Percentiles rank a stretch among this genome's conserved stretches.
Evolutionary conservation across 2,329 filamentous ascomycete species (phyloP).

Genomic region (Exophiala phaeomuriformis): DNA sequence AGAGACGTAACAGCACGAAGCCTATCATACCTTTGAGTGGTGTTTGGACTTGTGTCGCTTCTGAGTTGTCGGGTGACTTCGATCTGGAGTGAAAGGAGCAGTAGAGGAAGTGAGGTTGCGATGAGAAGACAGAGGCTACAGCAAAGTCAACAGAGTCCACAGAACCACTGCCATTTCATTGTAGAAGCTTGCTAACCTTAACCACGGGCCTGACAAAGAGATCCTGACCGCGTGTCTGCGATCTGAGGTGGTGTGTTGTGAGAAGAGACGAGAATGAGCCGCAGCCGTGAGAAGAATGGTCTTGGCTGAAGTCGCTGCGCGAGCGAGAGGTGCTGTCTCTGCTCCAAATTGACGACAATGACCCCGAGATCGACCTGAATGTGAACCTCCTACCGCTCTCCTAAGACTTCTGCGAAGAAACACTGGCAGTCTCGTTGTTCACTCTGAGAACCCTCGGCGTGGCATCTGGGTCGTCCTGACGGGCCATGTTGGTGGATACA

Average conservation of each 20-base stretch:
- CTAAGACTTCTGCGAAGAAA: conserved; percentile 1
- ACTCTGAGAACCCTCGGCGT: conserved; percentile 14
- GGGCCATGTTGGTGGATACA: conserved; percentile 1
- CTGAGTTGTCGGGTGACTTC: not conserved
- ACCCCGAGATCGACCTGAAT: conserved; percentile 13
- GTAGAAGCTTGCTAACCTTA: not conserved
- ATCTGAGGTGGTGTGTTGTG: not conserved
- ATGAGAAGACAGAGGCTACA: not conserved
- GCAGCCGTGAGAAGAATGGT: conserved; percentile 5
- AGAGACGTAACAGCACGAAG: no score
- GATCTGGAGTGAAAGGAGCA: not conserved
- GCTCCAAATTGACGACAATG: conserved; percentile 15
- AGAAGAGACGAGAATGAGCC: conserved; percentile 4
- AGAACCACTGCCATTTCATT: not conserved
- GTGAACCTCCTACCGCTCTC: conserved; percentile 5
- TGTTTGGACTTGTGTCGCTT: not conserved
- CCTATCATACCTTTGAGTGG: no score
- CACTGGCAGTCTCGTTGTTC: conserved; percentile 4
- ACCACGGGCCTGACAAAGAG: no score
- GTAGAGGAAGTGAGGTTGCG: not conserved
- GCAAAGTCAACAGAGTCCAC: not conserved
- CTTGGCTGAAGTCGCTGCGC: conserved; percentile 8
- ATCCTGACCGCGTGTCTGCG: not conserved
- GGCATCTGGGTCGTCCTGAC: conserved; percentile 5
- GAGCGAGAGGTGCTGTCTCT: conserved; percentile 6